Evolutionary conservation across 352 stramenopile genomes (phyloP).

Genomic region (Globisporangium yorkense): DNA sequence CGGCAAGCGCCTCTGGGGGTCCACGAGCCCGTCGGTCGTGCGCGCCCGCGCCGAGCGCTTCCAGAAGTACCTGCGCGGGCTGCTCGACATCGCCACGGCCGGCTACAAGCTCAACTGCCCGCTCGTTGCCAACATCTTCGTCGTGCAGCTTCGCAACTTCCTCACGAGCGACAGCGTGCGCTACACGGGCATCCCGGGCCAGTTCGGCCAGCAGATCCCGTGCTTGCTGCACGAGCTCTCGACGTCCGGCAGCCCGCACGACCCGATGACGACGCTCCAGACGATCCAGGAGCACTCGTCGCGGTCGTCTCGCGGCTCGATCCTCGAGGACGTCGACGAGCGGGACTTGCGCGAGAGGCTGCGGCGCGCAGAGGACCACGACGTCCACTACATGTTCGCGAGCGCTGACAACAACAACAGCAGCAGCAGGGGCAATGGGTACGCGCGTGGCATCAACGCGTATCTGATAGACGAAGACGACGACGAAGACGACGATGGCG

Average conservation of each 20-base stretch:
- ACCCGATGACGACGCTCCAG: constrained; percentile 34
- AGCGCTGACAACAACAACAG: background rate
- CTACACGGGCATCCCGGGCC: constrained; percentile 32
- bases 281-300: constrained; percentile 36
- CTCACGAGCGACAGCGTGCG: constrained; percentile 43
- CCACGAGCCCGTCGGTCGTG: constrained; percentile 34
- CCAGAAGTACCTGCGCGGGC: constrained; percentile 45
- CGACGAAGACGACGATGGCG: constrained; percentile 10
- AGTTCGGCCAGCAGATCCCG: constrained; percentile 29
- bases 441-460: constrained; percentile 1
- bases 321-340: constrained; percentile 16
- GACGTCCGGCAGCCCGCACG: constrained; percentile 14
- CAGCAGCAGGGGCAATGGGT: background rate
- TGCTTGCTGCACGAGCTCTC: constrained; percentile 44
- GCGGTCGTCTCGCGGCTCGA: constrained; percentile 14
- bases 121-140: constrained; percentile 42
- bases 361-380: constrained; percentile 9
- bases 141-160: constrained; percentile 53
- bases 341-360: constrained; percentile 11
- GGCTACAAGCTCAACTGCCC: constrained; percentile 49
- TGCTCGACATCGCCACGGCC: constrained; percentile 47
- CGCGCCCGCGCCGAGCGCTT: constrained; percentile 39
- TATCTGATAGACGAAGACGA: constrained; percentile 22
- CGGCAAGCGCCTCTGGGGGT: constrained; percentile 54
- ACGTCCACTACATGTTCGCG: constrained; percentile 4